Evolutionary conservation across 163 green algal species (phyloP), one percentile per base, ranked within the genome.

Genomic region (Trebouxiophyceae sp.): DNA sequence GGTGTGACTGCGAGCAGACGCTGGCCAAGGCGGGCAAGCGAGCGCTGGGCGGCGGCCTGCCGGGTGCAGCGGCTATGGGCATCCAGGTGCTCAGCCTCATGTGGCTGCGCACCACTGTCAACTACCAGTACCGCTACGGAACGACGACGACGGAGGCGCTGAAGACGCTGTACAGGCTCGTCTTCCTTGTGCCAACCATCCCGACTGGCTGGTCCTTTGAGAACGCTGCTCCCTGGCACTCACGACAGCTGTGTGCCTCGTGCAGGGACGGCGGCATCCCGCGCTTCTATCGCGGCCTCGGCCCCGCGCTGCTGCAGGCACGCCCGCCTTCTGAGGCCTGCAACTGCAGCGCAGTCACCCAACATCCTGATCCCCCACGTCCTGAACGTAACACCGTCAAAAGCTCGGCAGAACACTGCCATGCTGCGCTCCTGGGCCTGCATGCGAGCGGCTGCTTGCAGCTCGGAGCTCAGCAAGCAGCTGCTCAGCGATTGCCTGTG

Each of bases 81-180:
- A 72, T 87, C 34, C 72, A 86, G 50, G 86, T 93, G 16, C 22
- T 84, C 2, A 73, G 79, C 0, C 75, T 95, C n/a, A 95, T 95
- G 88, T 95, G 89, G 89, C 77, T 96, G 68, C 80, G 90, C 6
- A 96, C 90, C 6, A 95, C 86, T 0, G 79, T 96, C 44, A 95
- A 96, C 73, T 95, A 94, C 72, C 85, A 57, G 47, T 90, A 87
- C 63, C 59, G 79, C 8, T 87, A 93, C 63, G 90, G 91, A 50
- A 87, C 76, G n/a, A 87, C 68, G 46, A 94, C 80, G 5, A 75
- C 62, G 2, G 68, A 82, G 16, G 89, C 90, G 1, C 71, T 96
- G 24, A 75, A 75, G 50, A 91, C 84, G 5, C 81, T 97, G n/a
- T 96, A 93, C 68, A 50, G 39, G 39, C 19, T 12, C 39, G 39